A percentile compares a stretch with the other conserved stretches of the same genome.
These are phyloP conservation scores for Suillus variegatus DNA, from an alignment of 768 basidiomycete genomes.

Conservation along the genomic window DNA sequence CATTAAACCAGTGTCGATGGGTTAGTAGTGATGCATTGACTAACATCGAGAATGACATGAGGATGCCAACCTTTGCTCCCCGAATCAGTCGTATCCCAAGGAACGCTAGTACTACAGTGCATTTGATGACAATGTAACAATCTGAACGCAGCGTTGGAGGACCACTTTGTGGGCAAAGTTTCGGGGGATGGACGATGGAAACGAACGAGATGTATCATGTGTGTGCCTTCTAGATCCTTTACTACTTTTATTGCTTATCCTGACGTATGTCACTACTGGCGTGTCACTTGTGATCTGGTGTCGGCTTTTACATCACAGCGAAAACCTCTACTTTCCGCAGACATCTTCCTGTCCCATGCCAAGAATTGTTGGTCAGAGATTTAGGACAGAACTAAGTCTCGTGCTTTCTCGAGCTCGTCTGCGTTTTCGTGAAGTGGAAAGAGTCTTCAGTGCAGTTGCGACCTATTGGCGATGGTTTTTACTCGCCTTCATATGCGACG, in stretches of 20 bases:
- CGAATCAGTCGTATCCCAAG: background rate
- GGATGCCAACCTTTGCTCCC: background rate
- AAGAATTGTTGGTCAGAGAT: background rate
- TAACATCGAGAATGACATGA: background rate
- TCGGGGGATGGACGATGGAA: background rate
- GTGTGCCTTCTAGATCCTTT: too few species aligned
- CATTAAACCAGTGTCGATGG: background rate
- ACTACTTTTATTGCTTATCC: too few species aligned
- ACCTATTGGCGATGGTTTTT: background rate
- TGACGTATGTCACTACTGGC: too few species aligned
- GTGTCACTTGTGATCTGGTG: background rate
- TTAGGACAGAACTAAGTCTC: background rate
- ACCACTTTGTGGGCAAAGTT: background rate
- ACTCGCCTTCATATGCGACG: slow-evolving; percentile 7
- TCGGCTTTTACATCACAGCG: background rate
- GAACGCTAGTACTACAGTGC: background rate
- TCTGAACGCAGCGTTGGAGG: too few species aligned
- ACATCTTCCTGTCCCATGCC: background rate
- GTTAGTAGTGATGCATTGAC: background rate
- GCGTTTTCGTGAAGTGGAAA: too few species aligned
- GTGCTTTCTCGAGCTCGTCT: background rate
- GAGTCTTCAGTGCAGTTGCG: background rate
- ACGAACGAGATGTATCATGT: too few species aligned
- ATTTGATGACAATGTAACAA: too few species aligned
- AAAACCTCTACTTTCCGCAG: background rate